Evolutionary conservation across 805 yeast species (phyloP), one percentile per base, ranked within the genome.

Genomic region (Saccharomycopsis malanga): DNA sequence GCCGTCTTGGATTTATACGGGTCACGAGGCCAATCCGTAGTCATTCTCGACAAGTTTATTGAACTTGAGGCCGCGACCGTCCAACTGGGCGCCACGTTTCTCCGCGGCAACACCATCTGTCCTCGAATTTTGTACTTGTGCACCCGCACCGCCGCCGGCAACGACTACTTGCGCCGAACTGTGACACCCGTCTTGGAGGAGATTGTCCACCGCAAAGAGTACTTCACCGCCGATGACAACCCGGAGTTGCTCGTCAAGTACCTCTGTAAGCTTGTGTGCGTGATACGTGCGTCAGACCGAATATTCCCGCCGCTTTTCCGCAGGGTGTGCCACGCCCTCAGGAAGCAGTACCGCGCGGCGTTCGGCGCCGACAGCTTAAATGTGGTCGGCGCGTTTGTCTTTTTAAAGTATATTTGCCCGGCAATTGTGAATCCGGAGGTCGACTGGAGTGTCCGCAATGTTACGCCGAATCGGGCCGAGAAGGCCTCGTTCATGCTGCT

Each of bases 371-470:
- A 83, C 34, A 73, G 82, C 37, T 67, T 82, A 48, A 82, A 87
- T 58, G 83, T 94, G 41, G 66, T 89, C 34, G 75, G 91, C 20
- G 87, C 95, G 0, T 84, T 93, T 57, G 66, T 93, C 10, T 91
- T 91, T 60, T 65, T 91, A 52, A 69, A 96, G 49, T 87, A 81
- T 62, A 75, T 88, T 54, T 88, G 96, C 58, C 98, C 98, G 0
- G 95, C 96, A 0, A 74, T 91, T 22, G 65, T 93, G 58, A 88
- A 87, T 58, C 98, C 98, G 0, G 87, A 87, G 21, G 29, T n/a
- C n/a, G 43, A 44, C 12, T 43, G n/a, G n/a, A n/a, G n/a, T n/a
- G n/a, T n/a, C n/a, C n/a, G n/a, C n/a, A n/a, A n/a, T 10, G n/a
- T n/a, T n/a, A n/a, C n/a, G n/a, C n/a, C n/a, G n/a, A n/a, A n/a